A percentile compares a stretch with the other conserved stretches of the same genome.
phyloP scores from a whole-genome alignment of 805 yeast species.

The Candida ulmi region DNA sequence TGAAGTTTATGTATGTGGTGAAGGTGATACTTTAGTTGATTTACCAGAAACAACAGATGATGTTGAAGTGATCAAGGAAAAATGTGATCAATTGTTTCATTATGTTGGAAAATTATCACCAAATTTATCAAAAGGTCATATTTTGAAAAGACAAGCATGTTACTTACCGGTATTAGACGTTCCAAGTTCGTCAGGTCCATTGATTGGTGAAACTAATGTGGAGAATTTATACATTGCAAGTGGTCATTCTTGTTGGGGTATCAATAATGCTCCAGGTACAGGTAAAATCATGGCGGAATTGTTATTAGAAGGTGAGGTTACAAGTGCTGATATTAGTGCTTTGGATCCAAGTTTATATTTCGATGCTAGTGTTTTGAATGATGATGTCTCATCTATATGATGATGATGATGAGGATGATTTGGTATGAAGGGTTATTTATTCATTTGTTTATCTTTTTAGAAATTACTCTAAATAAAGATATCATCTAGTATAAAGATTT shows the following conservation, averaged over 20 bases:
- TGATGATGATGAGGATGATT: conserved; percentile 12
- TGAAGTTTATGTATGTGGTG: conserved; percentile 96
- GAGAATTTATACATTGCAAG: conserved; percentile 72
- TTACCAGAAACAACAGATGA: conserved; percentile 94
- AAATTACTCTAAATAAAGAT: too few relatives aligned
- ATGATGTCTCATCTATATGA: conserved; percentile 6
- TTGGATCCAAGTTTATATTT: conserved; percentile 85
- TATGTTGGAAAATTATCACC: conserved; percentile 75
- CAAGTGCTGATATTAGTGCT: conserved; percentile 72
- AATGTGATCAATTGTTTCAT: conserved; percentile 81
- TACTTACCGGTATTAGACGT: conserved; percentile 92
- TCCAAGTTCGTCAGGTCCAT: conserved; percentile 88
- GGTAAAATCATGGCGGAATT: conserved; percentile 91
- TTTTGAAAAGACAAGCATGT: conserved; percentile 87
- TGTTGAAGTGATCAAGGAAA: conserved; percentile 79
- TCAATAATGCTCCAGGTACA: conserved; percentile 94
- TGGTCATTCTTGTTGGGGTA: conserved; percentile 99
- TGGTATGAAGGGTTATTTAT: too few relatives aligned
- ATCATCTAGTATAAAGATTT: too few relatives aligned
- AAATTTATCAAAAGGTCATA: conserved; percentile 64
- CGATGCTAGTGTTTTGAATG: conserved; percentile 50
- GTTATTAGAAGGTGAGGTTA: conserved; percentile 74
- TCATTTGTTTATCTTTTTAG: too few relatives aligned
- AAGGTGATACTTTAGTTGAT: conserved; percentile 86
- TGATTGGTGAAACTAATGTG: conserved; percentile 91